Evolutionary conservation across 2,329 filamentous ascomycete species (phyloP), one percentile per base, ranked within the genome.

Genomic region (Fusarium mangiferae): DNA sequence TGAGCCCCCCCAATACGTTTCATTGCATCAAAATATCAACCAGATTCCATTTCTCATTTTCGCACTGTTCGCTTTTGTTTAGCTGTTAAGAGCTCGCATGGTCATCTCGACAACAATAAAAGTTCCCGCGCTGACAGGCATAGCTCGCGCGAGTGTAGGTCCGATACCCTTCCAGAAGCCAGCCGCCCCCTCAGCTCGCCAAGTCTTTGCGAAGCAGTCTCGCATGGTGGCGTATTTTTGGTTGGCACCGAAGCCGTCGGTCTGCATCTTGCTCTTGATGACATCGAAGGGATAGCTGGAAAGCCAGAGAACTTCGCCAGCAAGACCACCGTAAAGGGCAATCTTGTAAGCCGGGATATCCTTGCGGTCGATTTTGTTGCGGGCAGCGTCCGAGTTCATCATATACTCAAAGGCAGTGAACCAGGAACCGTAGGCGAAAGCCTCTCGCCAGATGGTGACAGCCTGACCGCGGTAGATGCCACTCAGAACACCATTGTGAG

Each of bases 231-330:
- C 90, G 84, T 93, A 99, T 81, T 88, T 88, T 86, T 92, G 91
- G 72, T 89, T 85, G 55, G 82, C 70, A 9, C 94, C 94, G 81
- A 98, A 96, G 1, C 94, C 95, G 84, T 99, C 96, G 66, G 93
- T 98, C 89, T 99, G 96, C 96, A 98, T 98, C 90, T 98, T 98
- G 85, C 94, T 98, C 93, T 99, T 99, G 84, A 99, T 85, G 35
- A 99, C 96, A 84, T 99, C 96, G 75, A 99, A 93, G 28, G 96
- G 96, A 84, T 99, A 99, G 80, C 94, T 97, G 41, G 89, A 89
- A 62, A 99, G 86, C 96, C 96, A 99, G 65, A 99, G 89, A 59
- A 91, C 94, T 87, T 99, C 96, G 77, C 96, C 96, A 1, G 96
- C 96, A 45, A 99, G 83, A 49, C 96, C 96, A 74, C 96, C 96